Evolutionary conservation across 2,329 filamentous ascomycete genomes (phyloP), one percentile per base, ranked within the genome.

Genomic region (Aureobasidium sp.): DNA sequence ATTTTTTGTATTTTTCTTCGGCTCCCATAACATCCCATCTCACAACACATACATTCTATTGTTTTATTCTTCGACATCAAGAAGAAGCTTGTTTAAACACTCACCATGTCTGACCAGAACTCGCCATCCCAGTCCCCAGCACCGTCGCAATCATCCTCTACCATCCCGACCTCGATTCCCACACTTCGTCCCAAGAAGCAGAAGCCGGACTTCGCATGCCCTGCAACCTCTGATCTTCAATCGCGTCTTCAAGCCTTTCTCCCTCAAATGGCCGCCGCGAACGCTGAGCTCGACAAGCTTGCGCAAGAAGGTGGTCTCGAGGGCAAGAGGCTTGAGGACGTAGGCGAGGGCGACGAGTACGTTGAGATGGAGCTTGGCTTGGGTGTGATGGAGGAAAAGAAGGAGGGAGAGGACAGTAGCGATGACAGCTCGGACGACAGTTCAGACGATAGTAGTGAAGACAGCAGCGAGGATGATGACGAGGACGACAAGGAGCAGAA

Each of bases 301-400:
- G 63, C 57, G 29, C 45, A 63, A 19, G 63, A 64, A 17, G 68
- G 67, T 8, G 50, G 37, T 17, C 53, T 64, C 8, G 57, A 61
- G 13, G 65, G 60, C n/a, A 37, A 65, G 21, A 69, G 61, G 57
- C 67, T 73, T 62, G 70, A 72, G 64, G 65, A 68, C 38, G 69
- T 71, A 11, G 65, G 65, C 31, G 71, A 71, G 1, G 67, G 62
- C 5, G 67, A 69, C 55, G 64, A 65, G 58, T 67, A 72, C 62
- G 72, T 73, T 50, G 70, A 72, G 65, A 72, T 73, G 70, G 64
- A 69, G 46, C 63, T 73, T 9, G 70, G 70, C 3, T 61, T 73
- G 6, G 71, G 71, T 8, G 69, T 73, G 37, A 50, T 73, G 38
- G 69, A 73, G 62, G 65, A 70, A 64, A 64, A 64, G 60, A 61